Evolutionary conservation across 805 yeast species (phyloP).

Genomic region (Geotrichum ghanense): DNA sequence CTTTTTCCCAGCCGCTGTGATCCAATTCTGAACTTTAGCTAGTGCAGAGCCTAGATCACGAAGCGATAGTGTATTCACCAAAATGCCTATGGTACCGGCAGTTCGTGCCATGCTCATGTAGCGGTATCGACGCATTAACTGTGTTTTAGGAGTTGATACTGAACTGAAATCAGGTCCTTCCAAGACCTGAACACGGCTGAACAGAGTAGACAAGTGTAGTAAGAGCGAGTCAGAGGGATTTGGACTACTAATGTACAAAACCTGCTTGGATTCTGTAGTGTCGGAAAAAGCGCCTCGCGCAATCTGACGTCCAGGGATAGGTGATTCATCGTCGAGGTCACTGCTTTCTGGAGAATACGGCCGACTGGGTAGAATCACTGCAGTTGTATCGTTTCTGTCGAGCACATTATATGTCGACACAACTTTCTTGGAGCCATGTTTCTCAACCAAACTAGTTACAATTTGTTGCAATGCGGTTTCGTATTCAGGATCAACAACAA

Average conservation of each 20-base stretch:
- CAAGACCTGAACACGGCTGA: constrained; percentile 39
- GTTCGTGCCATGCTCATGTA: constrained; percentile 82
- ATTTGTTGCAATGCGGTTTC: constrained; percentile 6
- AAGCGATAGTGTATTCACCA: constrained; percentile 82
- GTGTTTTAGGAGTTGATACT: constrained; percentile 44
- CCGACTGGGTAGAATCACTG: neutral
- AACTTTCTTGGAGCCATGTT: neutral
- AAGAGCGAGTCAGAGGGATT: constrained; percentile 69
- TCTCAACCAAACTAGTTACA: neutral
- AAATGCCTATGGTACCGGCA: constrained; percentile 84
- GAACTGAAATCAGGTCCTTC: constrained; percentile 29
- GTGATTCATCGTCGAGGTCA: neutral
- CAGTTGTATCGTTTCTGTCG: neutral
- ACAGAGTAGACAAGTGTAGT: constrained; percentile 62
- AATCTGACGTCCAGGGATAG: constrained; percentile 17
- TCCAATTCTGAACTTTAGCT: constrained; percentile 45
- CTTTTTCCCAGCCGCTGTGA: constrained; percentile 73
- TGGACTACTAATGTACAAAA: constrained; percentile 45
- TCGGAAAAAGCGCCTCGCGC: constrained; percentile 10
- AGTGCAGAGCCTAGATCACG: constrained; percentile 61
- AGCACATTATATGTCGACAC: neutral
- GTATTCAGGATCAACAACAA: constrained; percentile 70
- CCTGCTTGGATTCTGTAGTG: constrained; percentile 34
- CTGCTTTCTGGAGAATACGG: neutral
- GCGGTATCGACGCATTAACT: constrained; percentile 72